phyloP scores from a whole-genome alignment of 805 yeast species.

The Cyberlindnera americana region DNA sequence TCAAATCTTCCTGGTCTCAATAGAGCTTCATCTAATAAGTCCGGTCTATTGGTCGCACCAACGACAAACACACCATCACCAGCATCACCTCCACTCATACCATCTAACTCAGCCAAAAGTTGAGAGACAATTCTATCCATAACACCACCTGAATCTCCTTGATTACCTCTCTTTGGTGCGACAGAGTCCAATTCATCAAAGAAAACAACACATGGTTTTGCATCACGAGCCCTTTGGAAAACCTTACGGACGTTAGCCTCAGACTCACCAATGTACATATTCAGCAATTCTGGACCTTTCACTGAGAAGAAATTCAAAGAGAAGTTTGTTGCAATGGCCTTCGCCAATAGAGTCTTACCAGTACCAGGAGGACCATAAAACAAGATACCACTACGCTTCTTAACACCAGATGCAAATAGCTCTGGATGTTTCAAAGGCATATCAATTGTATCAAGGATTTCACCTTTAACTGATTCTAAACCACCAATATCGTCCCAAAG shows the following conservation, averaged over 20 bases:
- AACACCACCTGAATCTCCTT: constrained; percentile 98
- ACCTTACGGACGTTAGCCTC: constrained; percentile 96
- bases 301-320: constrained; percentile 93
- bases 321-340: constrained; percentile 95
- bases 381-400: constrained; percentile 89
- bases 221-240: constrained; percentile 92
- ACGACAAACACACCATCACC: constrained; percentile 92
- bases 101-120: constrained; percentile 89
- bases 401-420: constrained; percentile 80
- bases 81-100: constrained; percentile 80
- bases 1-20: constrained; percentile 94
- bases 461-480: constrained; percentile 82
- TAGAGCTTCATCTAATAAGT: constrained; percentile 88
- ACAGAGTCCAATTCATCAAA: constrained; percentile 97
- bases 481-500: constrained; percentile 99
- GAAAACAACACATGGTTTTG: constrained; percentile 95
- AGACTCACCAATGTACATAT: constrained; percentile 98
- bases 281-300: constrained; percentile 93
- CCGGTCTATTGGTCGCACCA: constrained; percentile 99
- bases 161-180: constrained; percentile 97
- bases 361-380: constrained; percentile 99
- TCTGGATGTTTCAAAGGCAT: constrained; percentile 94
- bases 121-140: constrained; percentile 99
- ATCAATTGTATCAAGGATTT: constrained; percentile 92
- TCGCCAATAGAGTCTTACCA: constrained; percentile 92